Base-by-base conservation (phyloP, 176 grass and related monocot species). In the Aegilops longissima region DNA sequence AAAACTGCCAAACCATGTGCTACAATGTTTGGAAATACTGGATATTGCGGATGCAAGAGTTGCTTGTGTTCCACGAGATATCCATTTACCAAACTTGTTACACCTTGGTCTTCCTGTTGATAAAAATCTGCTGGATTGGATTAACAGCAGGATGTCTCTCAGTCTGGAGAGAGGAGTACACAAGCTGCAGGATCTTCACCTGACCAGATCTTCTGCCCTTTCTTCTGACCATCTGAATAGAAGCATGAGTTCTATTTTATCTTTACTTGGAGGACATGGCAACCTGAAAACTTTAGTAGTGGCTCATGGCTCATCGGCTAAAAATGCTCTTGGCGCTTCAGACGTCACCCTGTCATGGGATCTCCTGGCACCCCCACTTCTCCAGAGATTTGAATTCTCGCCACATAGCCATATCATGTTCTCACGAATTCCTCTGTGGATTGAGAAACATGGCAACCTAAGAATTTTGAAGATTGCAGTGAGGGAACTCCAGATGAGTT, bases 331-430 rank as follows among this genome's bases (percentile, higher is more conserved):
- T 23, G 20, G 20, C 0, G 0, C 4, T 71, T n/a, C 69, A 40
- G 5, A 40, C 1, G 9, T 12, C 12, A 71, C 9, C 69, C n/a
- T 71, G 12, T 71, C 9, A 9, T 47, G 42, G 23, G 13, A 51
- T 74, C 1, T 1, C 12, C 0, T 47, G n/a, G 12, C 5, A 27
- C n/a, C 16, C 40, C 71, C 6, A 24, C 42, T 76, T 30, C 42
- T 76, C 24, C 72, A 76, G 72, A 10, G 6, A 3, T 51, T 76
- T 2, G 72, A 76, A 30, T 30, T 0, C 0, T 30, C 24, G 3
- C 6, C 0, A 0, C 7, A 30, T 0, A 49, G 11, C 0, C 8
- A 6, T 6, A 8, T 16, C 21, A 0, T 47, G 1, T 74, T 51
- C 12, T 29, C 1, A 4, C 6, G 13, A 13, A 9, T 76, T 18